Conservation (phyloP, 352 stramenopile species). For the Pythium plurisporium region DNA sequence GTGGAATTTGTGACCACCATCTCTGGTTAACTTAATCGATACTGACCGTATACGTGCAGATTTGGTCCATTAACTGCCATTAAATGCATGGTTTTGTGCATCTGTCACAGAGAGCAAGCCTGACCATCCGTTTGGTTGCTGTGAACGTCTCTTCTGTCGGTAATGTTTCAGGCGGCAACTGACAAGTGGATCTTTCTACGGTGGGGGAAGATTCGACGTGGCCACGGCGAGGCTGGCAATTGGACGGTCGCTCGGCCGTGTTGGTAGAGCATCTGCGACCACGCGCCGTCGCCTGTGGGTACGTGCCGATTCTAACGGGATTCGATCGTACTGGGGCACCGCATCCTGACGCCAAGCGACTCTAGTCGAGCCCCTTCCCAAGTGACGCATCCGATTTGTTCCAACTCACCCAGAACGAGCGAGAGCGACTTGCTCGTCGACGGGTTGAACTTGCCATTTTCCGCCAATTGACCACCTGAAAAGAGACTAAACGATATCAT, state of each 20-base stretch:
- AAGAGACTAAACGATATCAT: no score
- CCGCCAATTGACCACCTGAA: not conserved
- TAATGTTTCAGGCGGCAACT: slow-evolving; percentile 7
- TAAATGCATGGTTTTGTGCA: slow-evolving; percentile 2
- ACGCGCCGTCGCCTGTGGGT: not conserved
- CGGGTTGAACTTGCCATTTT: not conserved
- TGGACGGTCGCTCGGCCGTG: not conserved
- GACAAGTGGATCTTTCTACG: slow-evolving; percentile 11
- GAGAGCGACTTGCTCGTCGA: slow-evolving; percentile 10
- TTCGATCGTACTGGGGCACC: not conserved
- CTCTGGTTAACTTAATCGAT: not conserved
- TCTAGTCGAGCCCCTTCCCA: not conserved
- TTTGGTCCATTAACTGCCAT: not conserved
- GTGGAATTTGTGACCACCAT: not conserved
- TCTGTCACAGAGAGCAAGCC: slow-evolving; percentile 16
- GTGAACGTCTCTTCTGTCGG: not conserved
- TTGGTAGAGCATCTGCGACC: not conserved
- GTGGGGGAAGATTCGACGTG: slow-evolving; percentile 7
- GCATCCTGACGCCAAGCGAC: not conserved
- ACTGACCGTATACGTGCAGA: not conserved
- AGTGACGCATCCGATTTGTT: slow-evolving; percentile 15
- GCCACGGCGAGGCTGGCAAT: not conserved
- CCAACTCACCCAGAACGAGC: not conserved
- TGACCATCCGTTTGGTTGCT: slow-evolving; percentile 7
- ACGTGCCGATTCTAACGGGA: slow-evolving; percentile 3